These are phyloP conservation scores for Nemania sp. DNA, from an alignment of 2,329 filamentous ascomycete species.

Conservation along the genomic window DNA sequence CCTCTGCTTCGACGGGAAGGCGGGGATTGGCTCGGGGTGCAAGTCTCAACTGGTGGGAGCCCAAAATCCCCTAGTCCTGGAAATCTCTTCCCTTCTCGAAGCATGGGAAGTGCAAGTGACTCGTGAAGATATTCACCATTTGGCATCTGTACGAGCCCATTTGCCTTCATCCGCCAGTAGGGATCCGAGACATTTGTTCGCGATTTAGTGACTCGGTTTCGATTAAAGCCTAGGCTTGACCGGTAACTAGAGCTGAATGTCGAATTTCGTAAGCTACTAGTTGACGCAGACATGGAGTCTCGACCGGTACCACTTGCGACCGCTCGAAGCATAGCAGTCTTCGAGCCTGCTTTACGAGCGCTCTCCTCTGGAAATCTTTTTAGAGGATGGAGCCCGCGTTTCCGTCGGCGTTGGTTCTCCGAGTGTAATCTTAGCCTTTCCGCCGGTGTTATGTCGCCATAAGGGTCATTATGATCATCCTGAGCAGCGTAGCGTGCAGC, in stretches of 20 bases:
- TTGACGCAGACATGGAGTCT: constrained; percentile 38
- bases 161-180: constrained; percentile 44
- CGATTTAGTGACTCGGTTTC: constrained; percentile 39
- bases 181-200: constrained; percentile 36
- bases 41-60: constrained; percentile 30
- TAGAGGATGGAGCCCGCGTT: constrained; percentile 34
- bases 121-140: constrained; percentile 59
- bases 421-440: constrained; percentile 32
- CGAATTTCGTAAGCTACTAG: constrained; percentile 38
- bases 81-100: constrained; percentile 46
- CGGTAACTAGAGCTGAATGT: constrained; percentile 42
- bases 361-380: constrained; percentile 33
- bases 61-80: constrained; percentile 45
- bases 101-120: constrained; percentile 51
- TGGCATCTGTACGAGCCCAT: constrained; percentile 53
- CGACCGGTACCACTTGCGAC: constrained; percentile 30
- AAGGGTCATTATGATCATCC: constrained; percentile 22
- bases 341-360: constrained; percentile 35
- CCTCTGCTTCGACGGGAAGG: constrained; percentile 7
- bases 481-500: constrained; percentile 32
- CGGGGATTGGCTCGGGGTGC: constrained; percentile 29
- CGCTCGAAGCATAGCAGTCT: constrained; percentile 38
- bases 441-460: constrained; percentile 22
- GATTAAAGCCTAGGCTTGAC: constrained; percentile 40
- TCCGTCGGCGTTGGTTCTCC: constrained; percentile 37